phyloP scores from a whole-genome alignment of 2,329 filamentous ascomycete species.

The Calycina herbarum region DNA sequence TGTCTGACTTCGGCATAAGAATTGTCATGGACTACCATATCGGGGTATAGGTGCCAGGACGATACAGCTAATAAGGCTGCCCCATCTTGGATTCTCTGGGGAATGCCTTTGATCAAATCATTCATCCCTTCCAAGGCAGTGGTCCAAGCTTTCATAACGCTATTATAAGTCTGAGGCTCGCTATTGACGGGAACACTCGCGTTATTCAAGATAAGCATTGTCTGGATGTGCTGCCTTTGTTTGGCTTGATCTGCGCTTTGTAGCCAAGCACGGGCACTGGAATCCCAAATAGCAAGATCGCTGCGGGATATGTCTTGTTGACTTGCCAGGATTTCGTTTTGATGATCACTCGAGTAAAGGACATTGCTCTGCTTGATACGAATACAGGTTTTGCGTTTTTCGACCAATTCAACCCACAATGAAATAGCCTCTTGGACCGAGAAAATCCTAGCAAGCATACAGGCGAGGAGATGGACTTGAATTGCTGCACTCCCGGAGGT shows the following conservation, averaged over 20 bases:
- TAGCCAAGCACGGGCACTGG: conserved; percentile 38
- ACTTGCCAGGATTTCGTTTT: conserved; percentile 16
- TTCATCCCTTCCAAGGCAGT: conserved; percentile 29
- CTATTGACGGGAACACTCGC: conserved; percentile 24
- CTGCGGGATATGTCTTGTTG: conserved; percentile 27
- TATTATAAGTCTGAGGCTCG: conserved; percentile 21
- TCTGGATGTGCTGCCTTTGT: conserved; percentile 28
- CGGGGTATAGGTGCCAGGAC: conserved; percentile 34
- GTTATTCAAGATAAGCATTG: conserved; percentile 32
- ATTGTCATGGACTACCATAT: conserved; percentile 17
- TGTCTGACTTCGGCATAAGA: conserved; percentile 19
- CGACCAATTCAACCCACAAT: conserved; percentile 40
- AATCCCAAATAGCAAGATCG: conserved; percentile 37
- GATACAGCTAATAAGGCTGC: conserved; percentile 27
- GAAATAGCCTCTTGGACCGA: conserved; percentile 33
- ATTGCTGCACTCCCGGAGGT: conserved; percentile 35
- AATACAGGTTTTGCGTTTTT: conserved; percentile 19
- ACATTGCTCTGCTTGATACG: neutral
- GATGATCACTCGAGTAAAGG: conserved; percentile 8
- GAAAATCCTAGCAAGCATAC: conserved; percentile 41
- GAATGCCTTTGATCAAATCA: conserved; percentile 26
- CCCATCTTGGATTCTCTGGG: conserved; percentile 22
- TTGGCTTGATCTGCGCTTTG: conserved; percentile 34
- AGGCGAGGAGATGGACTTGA: conserved; percentile 37
- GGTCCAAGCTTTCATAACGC: conserved; percentile 31